A percentile compares a stretch with the other conserved stretches of the same genome.
Conservation (phyloP, 139 green algal genomes). For the Picochlorum costavermella region DNA sequence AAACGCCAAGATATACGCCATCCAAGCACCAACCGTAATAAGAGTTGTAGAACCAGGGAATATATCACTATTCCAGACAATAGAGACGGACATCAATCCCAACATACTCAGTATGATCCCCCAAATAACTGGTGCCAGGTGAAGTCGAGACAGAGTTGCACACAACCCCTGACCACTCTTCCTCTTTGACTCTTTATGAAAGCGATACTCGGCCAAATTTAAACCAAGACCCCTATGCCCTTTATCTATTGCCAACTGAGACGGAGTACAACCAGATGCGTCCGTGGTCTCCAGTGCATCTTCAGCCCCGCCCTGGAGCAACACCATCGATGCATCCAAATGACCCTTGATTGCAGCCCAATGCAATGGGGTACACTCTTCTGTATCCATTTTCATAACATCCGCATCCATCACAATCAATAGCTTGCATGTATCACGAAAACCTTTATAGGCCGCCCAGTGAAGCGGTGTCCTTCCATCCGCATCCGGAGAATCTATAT, state of each 20-base stretch:
- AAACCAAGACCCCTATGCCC: conserved; percentile 75
- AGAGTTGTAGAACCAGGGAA: background rate
- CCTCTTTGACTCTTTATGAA: conserved; percentile 27
- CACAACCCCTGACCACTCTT: background rate
- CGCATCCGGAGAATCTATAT: conserved; percentile 59
- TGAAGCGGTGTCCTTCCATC: conserved; percentile 56
- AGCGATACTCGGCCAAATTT: conserved; percentile 51
- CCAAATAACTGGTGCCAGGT: conserved; percentile 80
- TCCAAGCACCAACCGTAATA: conserved; percentile 26
- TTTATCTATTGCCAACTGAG: conserved; percentile 85
- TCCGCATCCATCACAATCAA: conserved; percentile 78
- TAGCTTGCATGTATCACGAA: conserved; percentile 70
- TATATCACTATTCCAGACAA: conserved; percentile 22
- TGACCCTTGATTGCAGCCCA: conserved; percentile 94
- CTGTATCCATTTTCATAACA: conserved; percentile 55
- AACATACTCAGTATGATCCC: conserved; percentile 60
- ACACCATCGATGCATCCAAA: conserved; percentile 75
- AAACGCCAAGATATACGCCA: conserved; percentile 22
- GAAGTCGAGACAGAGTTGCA: conserved; percentile 37
- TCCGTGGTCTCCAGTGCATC: conserved; percentile 55
- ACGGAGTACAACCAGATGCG: conserved; percentile 73
- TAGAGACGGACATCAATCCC: conserved; percentile 50
- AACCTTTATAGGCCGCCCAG: conserved; percentile 89
- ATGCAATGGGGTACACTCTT: conserved; percentile 92
- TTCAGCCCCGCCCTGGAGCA: conserved; percentile 72